Evolutionary conservation across 306 rosid genomes (phyloP).

Genomic region (Vigna unguiculata): DNA sequence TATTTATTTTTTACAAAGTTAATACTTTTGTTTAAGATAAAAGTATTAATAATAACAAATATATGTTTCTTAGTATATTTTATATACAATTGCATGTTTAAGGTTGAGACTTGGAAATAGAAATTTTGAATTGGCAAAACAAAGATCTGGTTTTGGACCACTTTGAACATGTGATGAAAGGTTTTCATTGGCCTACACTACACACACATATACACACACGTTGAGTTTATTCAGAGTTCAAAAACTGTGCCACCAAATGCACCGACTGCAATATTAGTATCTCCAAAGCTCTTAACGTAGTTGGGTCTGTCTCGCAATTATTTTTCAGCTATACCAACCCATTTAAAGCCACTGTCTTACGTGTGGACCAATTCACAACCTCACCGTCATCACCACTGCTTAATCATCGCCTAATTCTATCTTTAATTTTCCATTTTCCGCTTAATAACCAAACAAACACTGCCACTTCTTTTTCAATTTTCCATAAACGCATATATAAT

Average conservation of each 20-base stretch:
- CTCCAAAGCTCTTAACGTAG: conserved; percentile 16
- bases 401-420: neutral
- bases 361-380: conserved; percentile 40
- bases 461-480: neutral
- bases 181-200: conserved; percentile 40
- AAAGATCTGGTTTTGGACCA: conserved; percentile 23
- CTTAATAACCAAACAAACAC: conserved; percentile 10
- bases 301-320: conserved; percentile 36
- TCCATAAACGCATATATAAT: neutral
- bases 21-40: too few relatives aligned
- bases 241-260: neutral
- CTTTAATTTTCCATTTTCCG: neutral
- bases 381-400: conserved; percentile 34
- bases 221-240: neutral
- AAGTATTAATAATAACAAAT: too few relatives aligned
- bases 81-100: too few relatives aligned
- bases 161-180: conserved; percentile 10
- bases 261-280: conserved; percentile 23
- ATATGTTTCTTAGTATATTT: too few relatives aligned
- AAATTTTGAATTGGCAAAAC: too few relatives aligned
- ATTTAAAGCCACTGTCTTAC: conserved; percentile 37
- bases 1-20: too few relatives aligned
- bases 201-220: neutral
- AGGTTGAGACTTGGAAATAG: too few relatives aligned
- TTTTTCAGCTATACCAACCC: conserved; percentile 33